These are phyloP conservation scores for Lophiotrema nucula DNA, from an alignment of 495 filamentous ascomycete species.

Conservation along the genomic window DNA sequence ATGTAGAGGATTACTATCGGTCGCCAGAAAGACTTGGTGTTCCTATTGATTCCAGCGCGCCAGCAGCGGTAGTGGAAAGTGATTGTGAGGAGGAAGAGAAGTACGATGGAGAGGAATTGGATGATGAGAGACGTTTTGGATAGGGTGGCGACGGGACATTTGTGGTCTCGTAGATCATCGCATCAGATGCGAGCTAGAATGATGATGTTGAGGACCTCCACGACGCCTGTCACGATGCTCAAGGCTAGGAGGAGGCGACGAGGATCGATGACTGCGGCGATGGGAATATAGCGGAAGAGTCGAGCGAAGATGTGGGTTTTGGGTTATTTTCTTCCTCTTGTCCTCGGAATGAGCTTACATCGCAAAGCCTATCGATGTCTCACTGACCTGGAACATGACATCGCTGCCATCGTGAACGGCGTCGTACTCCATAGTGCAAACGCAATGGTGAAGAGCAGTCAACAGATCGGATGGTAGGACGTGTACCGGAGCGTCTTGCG, in stretches of 20 bases:
- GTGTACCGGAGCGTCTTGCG: not conserved
- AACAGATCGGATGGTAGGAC: constrained; percentile 47
- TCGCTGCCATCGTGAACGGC: constrained; percentile 55
- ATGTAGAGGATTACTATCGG: constrained; percentile 60
- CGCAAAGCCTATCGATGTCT: constrained; percentile 59
- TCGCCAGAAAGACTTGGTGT: constrained; percentile 52
- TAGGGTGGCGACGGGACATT: constrained; percentile 37
- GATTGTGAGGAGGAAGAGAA: constrained; percentile 57
- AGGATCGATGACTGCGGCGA: not conserved
- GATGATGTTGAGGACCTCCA: constrained; percentile 39
- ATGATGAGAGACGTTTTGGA: constrained; percentile 62
- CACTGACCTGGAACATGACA: constrained; percentile 58
- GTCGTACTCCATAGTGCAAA: constrained; percentile 59
- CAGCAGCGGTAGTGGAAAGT: constrained; percentile 60
- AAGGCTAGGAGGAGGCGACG: not conserved
- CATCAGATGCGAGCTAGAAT: constrained; percentile 40
- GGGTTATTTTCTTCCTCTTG: constrained; percentile 9
- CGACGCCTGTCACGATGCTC: not conserved
- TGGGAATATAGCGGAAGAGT: not conserved
- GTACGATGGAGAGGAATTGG: constrained; percentile 58
- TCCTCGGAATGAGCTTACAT: constrained; percentile 63
- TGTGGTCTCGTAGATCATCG: constrained; percentile 49
- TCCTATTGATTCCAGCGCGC: constrained; percentile 44
- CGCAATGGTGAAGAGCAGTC: constrained; percentile 53
- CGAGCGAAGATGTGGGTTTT: not conserved